Percentiles rank a stretch among this genome's conserved stretches.
Evolutionary conservation across 352 stramenopile genomes (phyloP).

Genomic region (Plasmopara muralis): DNA sequence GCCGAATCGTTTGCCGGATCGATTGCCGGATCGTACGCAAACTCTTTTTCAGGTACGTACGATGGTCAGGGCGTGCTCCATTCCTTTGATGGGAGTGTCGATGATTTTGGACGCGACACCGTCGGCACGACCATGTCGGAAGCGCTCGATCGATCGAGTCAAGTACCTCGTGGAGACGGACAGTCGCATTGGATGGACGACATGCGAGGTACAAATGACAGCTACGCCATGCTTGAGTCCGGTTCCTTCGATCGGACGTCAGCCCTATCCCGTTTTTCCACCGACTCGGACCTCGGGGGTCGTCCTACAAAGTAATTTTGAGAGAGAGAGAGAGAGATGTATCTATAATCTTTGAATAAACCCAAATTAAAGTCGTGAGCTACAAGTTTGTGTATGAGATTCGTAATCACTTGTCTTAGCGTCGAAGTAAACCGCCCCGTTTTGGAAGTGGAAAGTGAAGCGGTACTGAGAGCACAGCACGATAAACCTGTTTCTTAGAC

Average conservation of each 20-base stretch:
- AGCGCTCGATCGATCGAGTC: conserved; percentile 19
- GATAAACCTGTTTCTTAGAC: conserved; percentile 64
- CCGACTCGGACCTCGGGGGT: conserved; percentile 48
- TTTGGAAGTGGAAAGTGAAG: conserved; percentile 72
- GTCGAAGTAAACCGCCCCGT: conserved; percentile 40
- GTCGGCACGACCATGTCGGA: conserved; percentile 28
- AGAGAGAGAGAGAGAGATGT: conserved; percentile 17
- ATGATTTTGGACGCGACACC: conserved; percentile 32
- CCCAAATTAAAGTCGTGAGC: conserved; percentile 7
- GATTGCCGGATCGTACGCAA: conserved; percentile 34
- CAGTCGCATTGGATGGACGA: conserved; percentile 71
- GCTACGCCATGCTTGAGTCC: conserved; percentile 77
- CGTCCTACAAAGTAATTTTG: conserved; percentile 25
- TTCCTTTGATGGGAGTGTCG: conserved; percentile 43
- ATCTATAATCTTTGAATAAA: conserved; percentile 45
- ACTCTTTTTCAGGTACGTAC: conserved; percentile 37
- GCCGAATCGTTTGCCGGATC: conserved; percentile 27
- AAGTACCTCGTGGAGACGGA: conserved; percentile 22
- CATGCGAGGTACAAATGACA: conserved; percentile 78
- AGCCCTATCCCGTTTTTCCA: conserved; percentile 67
- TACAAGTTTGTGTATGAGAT: neutral
- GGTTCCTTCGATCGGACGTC: conserved; percentile 66
- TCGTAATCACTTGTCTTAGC: conserved; percentile 16
- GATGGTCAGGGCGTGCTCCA: conserved; percentile 46
- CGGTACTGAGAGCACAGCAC: conserved; percentile 67